Base-by-base conservation (phyloP, 805 yeast species). In the Ogataea populi-albae region DNA sequence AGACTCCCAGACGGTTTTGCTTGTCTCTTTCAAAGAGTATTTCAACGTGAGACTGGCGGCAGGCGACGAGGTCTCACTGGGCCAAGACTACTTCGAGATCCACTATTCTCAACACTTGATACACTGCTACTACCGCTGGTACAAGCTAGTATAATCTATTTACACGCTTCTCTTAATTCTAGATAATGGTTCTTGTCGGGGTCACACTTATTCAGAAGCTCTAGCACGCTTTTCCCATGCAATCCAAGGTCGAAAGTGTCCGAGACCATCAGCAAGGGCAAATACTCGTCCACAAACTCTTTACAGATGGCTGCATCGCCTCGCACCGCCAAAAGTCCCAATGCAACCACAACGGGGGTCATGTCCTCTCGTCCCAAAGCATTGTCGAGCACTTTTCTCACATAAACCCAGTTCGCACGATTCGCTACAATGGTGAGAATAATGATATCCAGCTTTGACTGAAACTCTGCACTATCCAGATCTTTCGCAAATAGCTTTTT, bases 111-210 rank as follows among this genome's bases (percentile, higher is more conserved):
- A 26, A 16, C 12, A 22, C 10, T 17, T 12, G 12, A n/a, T 42
- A 18, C 24, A 38, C 18, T 47, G 52, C 34, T 47, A 45, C 29
- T 45, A 47, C 26, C 38, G 49, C 10, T 47, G 52, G 52, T 43
- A 42, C 28, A 45, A 43, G 26, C 38, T 47, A 20, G 32, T 45
- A 22, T 37, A 34, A 28, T 25, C 31, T 21, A 20, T 7, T 23
- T n/a, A 9, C 22, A 22, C n/a, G 14, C 26, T 21, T 34, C 11
- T 17, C 45, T 34, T 16, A 42, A 14, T 9, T 35, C 34, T 10
- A 15, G 17, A 23, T 36, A 42, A 17, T 22, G 25, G 26, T 27
- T 19, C 16, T 34, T 28, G 17, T 34, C 34, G 14, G 36, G 37
- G 37, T 40, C 37, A 19, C 28, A 32, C 22, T 35, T 24, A 21